Evolutionary conservation across 257 asterid species (phyloP).

Genomic region (Jacaranda copaia): DNA sequence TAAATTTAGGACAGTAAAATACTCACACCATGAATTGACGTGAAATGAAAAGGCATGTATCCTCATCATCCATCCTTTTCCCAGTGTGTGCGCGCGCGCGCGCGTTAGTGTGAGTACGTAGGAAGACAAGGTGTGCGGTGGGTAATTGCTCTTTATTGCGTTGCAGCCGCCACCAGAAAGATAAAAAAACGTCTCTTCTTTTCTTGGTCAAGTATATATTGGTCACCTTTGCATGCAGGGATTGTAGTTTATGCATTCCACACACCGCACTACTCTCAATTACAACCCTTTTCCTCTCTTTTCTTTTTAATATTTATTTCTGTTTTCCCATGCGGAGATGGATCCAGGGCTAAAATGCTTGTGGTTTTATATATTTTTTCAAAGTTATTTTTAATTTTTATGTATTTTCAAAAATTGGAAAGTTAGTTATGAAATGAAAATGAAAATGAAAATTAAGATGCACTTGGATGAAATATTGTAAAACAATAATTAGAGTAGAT

Average conservation of each 20-base stretch:
- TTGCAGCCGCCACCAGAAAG: background rate
- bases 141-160: constrained; percentile 27
- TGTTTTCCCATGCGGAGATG: too few species aligned
- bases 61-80: constrained; percentile 25
- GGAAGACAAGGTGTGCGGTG: constrained; percentile 23
- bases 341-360: too few species aligned
- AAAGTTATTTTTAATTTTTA: too few species aligned
- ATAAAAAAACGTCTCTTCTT: constrained; percentile 6
- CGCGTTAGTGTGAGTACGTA: too few species aligned
- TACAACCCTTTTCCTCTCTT: background rate
- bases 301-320: too few species aligned
- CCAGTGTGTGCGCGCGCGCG: too few species aligned
- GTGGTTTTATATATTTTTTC: too few species aligned
- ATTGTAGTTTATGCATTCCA: constrained; percentile 1
- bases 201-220: constrained; percentile 36
- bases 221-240: constrained; percentile 19
- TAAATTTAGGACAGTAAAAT: background rate
- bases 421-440: too few species aligned
- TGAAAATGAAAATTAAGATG: too few species aligned
- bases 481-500: too few species aligned
- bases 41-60: constrained; percentile 20
- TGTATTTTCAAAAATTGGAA: too few species aligned
- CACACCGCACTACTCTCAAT: background rate
- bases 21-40: background rate
- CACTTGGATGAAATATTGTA: too few species aligned